phyloP scores from a whole-genome alignment of 1,284 basidiomycete genomes.

The Puccinia hordei region DNA sequence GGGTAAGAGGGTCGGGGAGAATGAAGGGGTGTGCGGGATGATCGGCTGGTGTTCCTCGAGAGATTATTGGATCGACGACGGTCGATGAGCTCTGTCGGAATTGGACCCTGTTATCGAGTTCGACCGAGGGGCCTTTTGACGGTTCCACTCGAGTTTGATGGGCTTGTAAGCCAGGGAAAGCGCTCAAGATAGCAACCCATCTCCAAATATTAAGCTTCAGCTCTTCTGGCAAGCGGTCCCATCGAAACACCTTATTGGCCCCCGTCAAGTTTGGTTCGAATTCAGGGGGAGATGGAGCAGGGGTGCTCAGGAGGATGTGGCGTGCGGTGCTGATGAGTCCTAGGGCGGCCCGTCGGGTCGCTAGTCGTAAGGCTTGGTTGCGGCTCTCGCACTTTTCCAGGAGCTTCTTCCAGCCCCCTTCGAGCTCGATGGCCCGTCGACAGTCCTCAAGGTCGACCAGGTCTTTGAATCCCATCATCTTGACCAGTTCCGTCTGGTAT shows the following conservation, averaged over 20 bases:
- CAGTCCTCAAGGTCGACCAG: background rate
- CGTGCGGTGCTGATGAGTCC: slow-evolving; percentile 25
- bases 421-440: background rate
- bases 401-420: slow-evolving; percentile 27
- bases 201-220: slow-evolving; percentile 29
- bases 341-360: slow-evolving; percentile 27
- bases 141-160: background rate
- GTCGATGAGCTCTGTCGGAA: no score
- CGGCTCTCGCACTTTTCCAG: slow-evolving; percentile 23
- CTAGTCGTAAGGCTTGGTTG: slow-evolving; percentile 30
- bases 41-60: background rate
- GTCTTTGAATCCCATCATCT: slow-evolving; percentile 6
- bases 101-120: background rate
- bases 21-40: background rate
- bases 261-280: background rate
- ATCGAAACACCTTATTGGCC: background rate
- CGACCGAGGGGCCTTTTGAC: background rate
- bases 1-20: slow-evolving; percentile 33
- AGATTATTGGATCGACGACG: no score
- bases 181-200: slow-evolving; percentile 21
- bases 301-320: background rate
- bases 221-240: slow-evolving; percentile 38
- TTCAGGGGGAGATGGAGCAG: background rate
- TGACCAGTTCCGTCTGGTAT: background rate
- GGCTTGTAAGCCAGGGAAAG: slow-evolving; percentile 21